Conservation (phyloP, 441 rosid genomes). For the Croton setiger region DNA sequence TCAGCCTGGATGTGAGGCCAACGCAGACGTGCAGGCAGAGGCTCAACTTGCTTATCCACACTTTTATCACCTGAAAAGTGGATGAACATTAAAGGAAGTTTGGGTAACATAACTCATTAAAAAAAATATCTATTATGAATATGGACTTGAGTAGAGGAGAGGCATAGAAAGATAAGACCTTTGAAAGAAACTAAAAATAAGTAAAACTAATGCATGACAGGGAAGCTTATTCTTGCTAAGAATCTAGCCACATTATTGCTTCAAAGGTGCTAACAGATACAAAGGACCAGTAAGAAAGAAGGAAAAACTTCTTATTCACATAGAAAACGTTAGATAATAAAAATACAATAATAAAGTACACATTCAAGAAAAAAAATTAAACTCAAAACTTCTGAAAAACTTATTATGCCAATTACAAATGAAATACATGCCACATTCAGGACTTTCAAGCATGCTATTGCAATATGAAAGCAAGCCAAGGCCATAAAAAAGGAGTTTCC, state of each 20-base stretch:
- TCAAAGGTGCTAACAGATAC: neutral
- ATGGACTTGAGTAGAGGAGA: neutral
- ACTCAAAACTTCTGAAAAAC: neutral
- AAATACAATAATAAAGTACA: neutral
- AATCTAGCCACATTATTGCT: neutral
- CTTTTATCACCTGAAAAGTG: conserved; percentile 46
- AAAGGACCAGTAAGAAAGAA: conserved; percentile 4
- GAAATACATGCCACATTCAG: conserved; percentile 4
- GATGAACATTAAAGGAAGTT: conserved; percentile 11
- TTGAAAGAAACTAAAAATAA: conserved; percentile 6
- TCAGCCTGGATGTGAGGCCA: conserved; percentile 95
- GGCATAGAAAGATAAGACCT: neutral
- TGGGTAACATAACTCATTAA: conserved; percentile 11
- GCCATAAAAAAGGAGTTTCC: neutral
- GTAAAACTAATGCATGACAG: conserved; percentile 1
- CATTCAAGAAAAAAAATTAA: neutral
- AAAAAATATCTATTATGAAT: neutral
- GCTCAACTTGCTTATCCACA: conserved; percentile 38
- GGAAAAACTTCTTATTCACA: neutral
- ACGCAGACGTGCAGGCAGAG: conserved; percentile 59
- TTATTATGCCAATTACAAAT: conserved; percentile 9
- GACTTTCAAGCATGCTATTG: neutral
- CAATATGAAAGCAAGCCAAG: conserved; percentile 3
- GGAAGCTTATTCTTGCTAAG: neutral
- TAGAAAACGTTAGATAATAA: neutral